Conservation (phyloP, 2,329 filamentous ascomycete genomes). For the Botrytis medusae region DNA sequence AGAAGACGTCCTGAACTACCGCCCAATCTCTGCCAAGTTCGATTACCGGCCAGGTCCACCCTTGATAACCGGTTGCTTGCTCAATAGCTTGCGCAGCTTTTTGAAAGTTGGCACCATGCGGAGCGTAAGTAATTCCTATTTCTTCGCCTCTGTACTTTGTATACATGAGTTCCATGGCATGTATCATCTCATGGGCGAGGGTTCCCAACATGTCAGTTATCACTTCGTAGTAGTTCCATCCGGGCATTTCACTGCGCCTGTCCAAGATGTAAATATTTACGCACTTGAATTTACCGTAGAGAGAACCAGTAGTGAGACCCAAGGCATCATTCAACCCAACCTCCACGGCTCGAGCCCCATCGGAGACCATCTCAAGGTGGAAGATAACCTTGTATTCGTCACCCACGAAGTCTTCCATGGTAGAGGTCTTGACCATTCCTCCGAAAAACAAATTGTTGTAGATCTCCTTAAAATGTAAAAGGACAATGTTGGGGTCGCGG, state of each 20-base stretch:
- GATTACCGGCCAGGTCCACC: not conserved
- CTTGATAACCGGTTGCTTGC: not conserved
- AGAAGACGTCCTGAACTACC: not conserved
- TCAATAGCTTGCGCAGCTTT: slow-evolving; percentile 2
- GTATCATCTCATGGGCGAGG: slow-evolving; percentile 4
- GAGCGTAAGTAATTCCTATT: not conserved
- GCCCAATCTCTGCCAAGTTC: not conserved
- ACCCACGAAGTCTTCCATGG: not conserved
- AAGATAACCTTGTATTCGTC: not conserved
- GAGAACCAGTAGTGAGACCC: not conserved
- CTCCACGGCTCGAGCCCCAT: not conserved
- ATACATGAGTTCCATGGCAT: not conserved
- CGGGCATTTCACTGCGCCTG: no score
- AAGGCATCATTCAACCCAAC: not conserved
- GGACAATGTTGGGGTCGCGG: not conserved
- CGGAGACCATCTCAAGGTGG: not conserved
- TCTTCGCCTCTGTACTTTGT: not conserved
- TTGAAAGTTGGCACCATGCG: not conserved
- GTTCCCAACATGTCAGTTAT: not conserved
- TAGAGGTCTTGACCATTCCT: not conserved
- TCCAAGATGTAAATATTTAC: not conserved
- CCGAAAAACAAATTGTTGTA: not conserved
- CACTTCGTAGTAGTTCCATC: not conserved
- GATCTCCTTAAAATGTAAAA: not conserved
- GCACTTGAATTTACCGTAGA: not conserved